These are phyloP conservation scores for Penicillium parvum DNA, from an alignment of 495 filamentous ascomycete species.

Conservation along the genomic window DNA sequence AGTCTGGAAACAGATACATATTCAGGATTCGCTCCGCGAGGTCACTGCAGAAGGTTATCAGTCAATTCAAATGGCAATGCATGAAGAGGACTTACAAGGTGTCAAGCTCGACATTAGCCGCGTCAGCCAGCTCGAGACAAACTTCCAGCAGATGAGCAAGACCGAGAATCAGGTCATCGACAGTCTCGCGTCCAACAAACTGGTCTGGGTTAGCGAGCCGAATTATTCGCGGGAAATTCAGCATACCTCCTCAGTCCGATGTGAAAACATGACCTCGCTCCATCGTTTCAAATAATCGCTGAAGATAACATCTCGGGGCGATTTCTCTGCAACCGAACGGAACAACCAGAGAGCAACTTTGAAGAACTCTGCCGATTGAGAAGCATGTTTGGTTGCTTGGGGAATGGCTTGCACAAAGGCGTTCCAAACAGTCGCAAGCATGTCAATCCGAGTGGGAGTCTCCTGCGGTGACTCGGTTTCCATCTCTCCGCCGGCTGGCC, in stretches of 20 bases:
- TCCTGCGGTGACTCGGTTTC: slow-evolving; percentile 10
- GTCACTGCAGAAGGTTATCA: slow-evolving; percentile 21
- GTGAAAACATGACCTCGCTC: slow-evolving; percentile 50
- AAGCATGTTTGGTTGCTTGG: slow-evolving; percentile 35
- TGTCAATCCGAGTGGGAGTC: slow-evolving; percentile 31
- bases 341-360: slow-evolving; percentile 50
- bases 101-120: slow-evolving; percentile 39
- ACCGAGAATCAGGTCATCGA: slow-evolving; percentile 47
- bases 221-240: background rate
- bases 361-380: slow-evolving; percentile 55
- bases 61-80: background rate
- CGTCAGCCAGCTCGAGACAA: slow-evolving; percentile 46
- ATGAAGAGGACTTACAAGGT: slow-evolving; percentile 30
- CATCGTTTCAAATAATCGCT: slow-evolving; percentile 48
- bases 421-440: slow-evolving; percentile 49
- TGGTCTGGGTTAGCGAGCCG: slow-evolving; percentile 11
- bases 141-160: slow-evolving; percentile 44
- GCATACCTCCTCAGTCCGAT: slow-evolving; percentile 49
- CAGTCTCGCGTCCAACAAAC: slow-evolving; percentile 48
- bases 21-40: slow-evolving; percentile 59
- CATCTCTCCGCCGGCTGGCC: background rate
- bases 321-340: slow-evolving; percentile 47
- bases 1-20: slow-evolving; percentile 65
- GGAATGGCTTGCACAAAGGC: slow-evolving; percentile 48
- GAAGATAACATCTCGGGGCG: slow-evolving; percentile 48